Evolutionary conservation across 805 yeast species (phyloP).

Genomic region (Lipomyces yamanashiensis): DNA sequence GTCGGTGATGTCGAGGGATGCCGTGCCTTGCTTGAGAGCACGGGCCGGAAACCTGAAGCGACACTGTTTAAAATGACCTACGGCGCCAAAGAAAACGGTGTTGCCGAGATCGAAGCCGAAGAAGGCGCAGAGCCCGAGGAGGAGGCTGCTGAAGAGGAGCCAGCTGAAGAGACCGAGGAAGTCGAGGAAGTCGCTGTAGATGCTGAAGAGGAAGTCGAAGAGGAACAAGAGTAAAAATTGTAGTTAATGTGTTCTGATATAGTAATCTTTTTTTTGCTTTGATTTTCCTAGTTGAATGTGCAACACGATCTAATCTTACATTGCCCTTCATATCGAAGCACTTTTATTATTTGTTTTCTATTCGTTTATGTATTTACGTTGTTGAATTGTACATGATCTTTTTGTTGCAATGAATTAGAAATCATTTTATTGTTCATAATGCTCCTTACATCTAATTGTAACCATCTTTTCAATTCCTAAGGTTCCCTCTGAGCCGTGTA

Average conservation of each 20-base stretch:
- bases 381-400: too few species aligned
- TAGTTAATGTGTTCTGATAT: neutral
- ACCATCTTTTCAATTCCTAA: too few species aligned
- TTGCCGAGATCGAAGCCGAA: conserved; percentile 29
- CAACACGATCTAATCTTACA: too few species aligned
- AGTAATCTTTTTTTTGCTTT: neutral
- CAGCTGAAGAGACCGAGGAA: conserved; percentile 5
- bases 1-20: conserved; percentile 71
- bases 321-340: too few species aligned
- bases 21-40: conserved; percentile 64
- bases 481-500: too few species aligned
- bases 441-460: too few species aligned
- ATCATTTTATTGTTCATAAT: too few species aligned
- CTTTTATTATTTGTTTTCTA: too few species aligned
- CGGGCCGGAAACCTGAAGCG: conserved; percentile 82
- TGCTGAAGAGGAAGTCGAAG: conserved; percentile 14
- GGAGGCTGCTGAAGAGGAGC: conserved; percentile 17
- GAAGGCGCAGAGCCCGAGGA: conserved; percentile 18
- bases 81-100: conserved; percentile 46
- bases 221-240: conserved; percentile 12
- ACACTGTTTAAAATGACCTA: conserved; percentile 78
- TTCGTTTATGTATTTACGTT: too few species aligned
- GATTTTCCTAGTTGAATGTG: neutral
- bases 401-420: too few species aligned
- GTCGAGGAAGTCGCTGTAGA: conserved; percentile 15